Conservation (phyloP, 116 monocot species). For the Cymodocea nodosa region DNA sequence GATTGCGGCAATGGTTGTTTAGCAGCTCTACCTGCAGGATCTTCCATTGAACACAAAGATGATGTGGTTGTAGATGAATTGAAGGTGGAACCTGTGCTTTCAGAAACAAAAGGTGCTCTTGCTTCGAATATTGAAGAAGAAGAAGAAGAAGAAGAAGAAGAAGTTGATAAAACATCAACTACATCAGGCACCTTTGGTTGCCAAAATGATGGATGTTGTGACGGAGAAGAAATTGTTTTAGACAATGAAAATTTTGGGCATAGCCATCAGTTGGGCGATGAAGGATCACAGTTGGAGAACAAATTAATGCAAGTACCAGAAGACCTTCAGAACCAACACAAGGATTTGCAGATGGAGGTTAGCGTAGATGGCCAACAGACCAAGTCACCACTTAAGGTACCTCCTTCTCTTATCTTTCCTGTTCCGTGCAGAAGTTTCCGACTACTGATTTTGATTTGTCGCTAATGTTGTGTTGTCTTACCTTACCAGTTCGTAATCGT, state of each 20-base stretch:
- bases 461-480: background rate
- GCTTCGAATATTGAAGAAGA: background rate
- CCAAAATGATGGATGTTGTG: no score
- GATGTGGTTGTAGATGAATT: background rate
- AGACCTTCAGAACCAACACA: slow-evolving; percentile 1
- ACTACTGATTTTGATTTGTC: no score
- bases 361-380: background rate
- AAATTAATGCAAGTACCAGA: background rate
- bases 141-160: no score
- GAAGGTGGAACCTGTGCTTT: background rate
- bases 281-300: background rate
- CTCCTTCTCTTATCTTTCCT: no score
- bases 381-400: slow-evolving; percentile 12
- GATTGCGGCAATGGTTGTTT: background rate
- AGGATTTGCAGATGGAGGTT: background rate
- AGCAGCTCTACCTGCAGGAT: background rate
- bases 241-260: background rate
- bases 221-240: background rate
- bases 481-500: background rate
- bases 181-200: no score
- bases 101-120: background rate
- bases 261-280: background rate
- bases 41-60: background rate
- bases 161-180: no score
- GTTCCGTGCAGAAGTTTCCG: no score